Percentiles rank a stretch among this genome's conserved stretches.
These are phyloP conservation scores for Ascochyta koolunga DNA, from an alignment of 2,329 filamentous ascomycete genomes.

Conservation along the genomic window DNA sequence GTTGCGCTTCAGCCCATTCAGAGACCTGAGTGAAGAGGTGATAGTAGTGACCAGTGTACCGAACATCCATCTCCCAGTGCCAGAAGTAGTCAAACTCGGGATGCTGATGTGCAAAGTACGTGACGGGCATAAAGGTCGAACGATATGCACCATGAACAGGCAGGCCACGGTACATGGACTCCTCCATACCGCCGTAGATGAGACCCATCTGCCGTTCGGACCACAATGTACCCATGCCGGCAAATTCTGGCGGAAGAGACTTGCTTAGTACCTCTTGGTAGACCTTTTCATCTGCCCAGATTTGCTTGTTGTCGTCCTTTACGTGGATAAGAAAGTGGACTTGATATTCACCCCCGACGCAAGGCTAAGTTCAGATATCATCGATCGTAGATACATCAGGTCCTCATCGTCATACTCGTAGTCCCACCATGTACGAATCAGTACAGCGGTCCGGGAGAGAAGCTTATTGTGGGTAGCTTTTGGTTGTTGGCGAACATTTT, in stretches of 20 bases:
- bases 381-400: slow-evolving; percentile 78
- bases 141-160: slow-evolving; percentile 72
- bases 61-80: slow-evolving; percentile 95
- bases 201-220: slow-evolving; percentile 61
- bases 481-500: slow-evolving; percentile 25
- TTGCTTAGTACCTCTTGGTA: slow-evolving; percentile 69
- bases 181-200: slow-evolving; percentile 58
- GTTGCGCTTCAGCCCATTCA: slow-evolving; percentile 70
- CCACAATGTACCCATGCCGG: slow-evolving; percentile 60
- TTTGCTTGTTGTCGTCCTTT: slow-evolving; percentile 76
- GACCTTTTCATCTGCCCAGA: slow-evolving; percentile 79
- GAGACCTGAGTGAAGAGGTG: slow-evolving; percentile 73
- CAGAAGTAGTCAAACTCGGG: slow-evolving; percentile 91
- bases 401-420: slow-evolving; percentile 81
- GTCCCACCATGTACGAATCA: slow-evolving; percentile 82
- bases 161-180: slow-evolving; percentile 61
- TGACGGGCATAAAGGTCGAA: slow-evolving; percentile 90
- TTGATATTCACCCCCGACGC: slow-evolving; percentile 81
- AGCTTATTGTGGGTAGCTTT: slow-evolving; percentile 43
- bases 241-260: slow-evolving; percentile 56
- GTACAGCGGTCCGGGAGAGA: slow-evolving; percentile 71
- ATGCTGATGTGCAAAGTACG: slow-evolving; percentile 87
- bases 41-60: slow-evolving; percentile 89
- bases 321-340: slow-evolving; percentile 87
- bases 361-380: slow-evolving; percentile 79